Conservation (phyloP, 257 asterid genomes). For the Nicotiana obtusifolia region DNA sequence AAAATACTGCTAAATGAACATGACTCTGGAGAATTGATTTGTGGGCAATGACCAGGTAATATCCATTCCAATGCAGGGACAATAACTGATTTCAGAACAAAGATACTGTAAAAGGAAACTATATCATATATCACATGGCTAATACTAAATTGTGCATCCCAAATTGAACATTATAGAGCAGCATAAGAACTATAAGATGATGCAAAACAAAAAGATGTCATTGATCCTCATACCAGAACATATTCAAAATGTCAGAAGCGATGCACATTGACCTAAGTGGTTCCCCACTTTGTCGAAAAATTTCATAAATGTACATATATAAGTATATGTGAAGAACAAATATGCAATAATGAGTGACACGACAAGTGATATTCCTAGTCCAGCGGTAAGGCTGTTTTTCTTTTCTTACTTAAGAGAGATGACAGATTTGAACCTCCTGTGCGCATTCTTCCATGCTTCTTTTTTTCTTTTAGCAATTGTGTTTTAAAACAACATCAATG, state of each 20-base stretch:
- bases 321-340: neutral
- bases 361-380: neutral
- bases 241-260: neutral
- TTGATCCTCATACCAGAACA: neutral
- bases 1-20: conserved; percentile 50
- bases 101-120: conserved; percentile 55
- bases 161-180: neutral
- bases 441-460: neutral
- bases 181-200: neutral
- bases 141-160: neutral
- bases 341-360: neutral
- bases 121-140: neutral
- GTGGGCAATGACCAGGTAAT: conserved; percentile 62
- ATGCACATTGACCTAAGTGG: neutral
- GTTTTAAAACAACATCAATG: neutral
- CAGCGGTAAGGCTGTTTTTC: neutral
- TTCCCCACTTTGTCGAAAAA: neutral
- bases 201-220: neutral
- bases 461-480: neutral
- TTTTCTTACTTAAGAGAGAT: neutral
- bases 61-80: conserved; percentile 73
- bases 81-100: conserved; percentile 61
- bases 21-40: conserved; percentile 29
- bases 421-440: neutral
- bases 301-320: neutral